Percentiles rank a stretch among this genome's conserved stretches.
Evolutionary conservation across 2,329 filamentous ascomycete genomes (phyloP).

Genomic region (Colletotrichum sp.): DNA sequence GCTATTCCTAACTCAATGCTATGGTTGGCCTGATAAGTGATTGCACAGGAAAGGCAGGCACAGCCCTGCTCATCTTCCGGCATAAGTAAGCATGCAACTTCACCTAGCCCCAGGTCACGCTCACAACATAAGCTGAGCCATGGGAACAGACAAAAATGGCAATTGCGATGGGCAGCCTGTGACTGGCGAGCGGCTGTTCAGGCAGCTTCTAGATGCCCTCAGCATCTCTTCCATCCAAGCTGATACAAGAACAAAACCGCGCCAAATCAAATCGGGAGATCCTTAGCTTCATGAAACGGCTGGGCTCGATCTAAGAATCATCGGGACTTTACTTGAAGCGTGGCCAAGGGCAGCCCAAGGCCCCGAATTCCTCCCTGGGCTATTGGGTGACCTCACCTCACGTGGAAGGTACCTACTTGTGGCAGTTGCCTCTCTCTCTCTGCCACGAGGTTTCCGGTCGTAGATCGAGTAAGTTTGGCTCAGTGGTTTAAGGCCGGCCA

Average conservation of each 20-base stretch:
- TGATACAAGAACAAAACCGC: fast-evolving
- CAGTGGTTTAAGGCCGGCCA: background rate
- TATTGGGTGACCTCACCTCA: background rate
- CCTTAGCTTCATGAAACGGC: fast-evolving
- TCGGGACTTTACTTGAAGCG: fast-evolving
- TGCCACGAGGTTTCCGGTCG: background rate
- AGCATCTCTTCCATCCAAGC: fast-evolving
- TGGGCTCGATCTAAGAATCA: fast-evolving
- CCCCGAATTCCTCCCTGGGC: fast-evolving
- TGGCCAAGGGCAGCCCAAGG: fast-evolving
- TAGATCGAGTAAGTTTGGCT: background rate
- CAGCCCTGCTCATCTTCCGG: background rate
- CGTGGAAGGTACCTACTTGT: background rate
- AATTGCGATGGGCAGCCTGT: background rate
- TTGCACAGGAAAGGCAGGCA: background rate
- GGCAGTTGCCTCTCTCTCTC: background rate
- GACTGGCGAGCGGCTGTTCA: background rate
- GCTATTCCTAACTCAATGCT: background rate
- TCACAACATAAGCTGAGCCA: background rate
- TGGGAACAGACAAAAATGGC: background rate
- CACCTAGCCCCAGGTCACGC: background rate
- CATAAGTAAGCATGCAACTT: background rate
- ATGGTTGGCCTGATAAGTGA: background rate
- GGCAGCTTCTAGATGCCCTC: background rate
- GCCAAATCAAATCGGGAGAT: background rate